Evolutionary conservation across 2,329 filamentous ascomycete genomes (phyloP).

Genomic region (Cytospora mali): DNA sequence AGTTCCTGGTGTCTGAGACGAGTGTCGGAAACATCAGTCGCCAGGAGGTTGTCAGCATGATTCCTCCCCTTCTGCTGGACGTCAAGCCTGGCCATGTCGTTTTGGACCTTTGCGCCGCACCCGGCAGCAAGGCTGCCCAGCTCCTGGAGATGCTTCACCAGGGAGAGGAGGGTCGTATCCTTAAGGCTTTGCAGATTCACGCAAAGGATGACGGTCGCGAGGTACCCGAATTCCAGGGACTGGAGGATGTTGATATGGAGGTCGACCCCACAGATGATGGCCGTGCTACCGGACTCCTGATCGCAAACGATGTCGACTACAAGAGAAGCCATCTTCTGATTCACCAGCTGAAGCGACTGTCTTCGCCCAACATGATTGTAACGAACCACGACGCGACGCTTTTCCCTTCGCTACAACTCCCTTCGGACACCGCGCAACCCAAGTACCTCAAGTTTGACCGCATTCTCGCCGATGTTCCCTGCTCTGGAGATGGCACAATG

Average conservation of each 20-base stretch:
- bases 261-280: constrained; percentile 73
- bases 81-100: constrained; percentile 89
- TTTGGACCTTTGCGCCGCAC: constrained; percentile 93
- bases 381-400: constrained; percentile 97
- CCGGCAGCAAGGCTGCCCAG: constrained; percentile 95
- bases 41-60: constrained; percentile 99
- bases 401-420: constrained; percentile 90
- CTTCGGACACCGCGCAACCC: constrained; percentile 56
- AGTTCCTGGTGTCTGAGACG: constrained; percentile 96
- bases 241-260: constrained; percentile 55
- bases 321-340: constrained; percentile 96
- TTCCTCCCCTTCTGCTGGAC: constrained; percentile 91
- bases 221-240: constrained; percentile 50
- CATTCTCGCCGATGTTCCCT: constrained; percentile 94
- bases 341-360: constrained; percentile 95
- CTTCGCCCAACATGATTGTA: constrained; percentile 93
- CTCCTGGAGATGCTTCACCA: constrained; percentile 91
- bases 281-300: constrained; percentile 84
- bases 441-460: constrained; percentile 94
- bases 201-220: constrained; percentile 63
- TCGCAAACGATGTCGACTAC: constrained; percentile 97
- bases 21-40: constrained; percentile 96
- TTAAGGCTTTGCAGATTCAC: constrained; percentile 67
- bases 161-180: constrained; percentile 86
- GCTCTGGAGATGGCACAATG: constrained; percentile 90